A percentile compares a stretch with the other conserved stretches of the same genome.
These are phyloP conservation scores for Cymbidium sinense DNA, from an alignment of 106 monocot species.

Conservation along the genomic window DNA sequence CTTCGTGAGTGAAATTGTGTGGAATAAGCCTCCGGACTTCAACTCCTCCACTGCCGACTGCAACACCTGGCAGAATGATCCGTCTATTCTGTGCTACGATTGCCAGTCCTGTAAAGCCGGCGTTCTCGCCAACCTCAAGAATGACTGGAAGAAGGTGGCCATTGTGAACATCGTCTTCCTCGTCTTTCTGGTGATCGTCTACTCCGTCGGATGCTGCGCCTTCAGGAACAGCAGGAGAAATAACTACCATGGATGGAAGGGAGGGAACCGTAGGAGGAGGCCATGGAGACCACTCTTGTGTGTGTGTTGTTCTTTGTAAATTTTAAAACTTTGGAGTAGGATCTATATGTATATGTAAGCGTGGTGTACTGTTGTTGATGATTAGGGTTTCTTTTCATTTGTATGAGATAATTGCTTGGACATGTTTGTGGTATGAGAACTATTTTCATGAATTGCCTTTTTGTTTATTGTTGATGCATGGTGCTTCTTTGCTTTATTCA, in stretches of 20 bases:
- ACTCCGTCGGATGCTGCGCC: conserved; percentile 62
- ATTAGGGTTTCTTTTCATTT: too few relatives aligned
- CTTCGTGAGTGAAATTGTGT: conserved; percentile 23
- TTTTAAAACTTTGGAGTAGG: too few relatives aligned
- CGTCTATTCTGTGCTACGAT: conserved; percentile 36
- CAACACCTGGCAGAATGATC: conserved; percentile 45
- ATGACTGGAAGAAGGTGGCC: conserved; percentile 72
- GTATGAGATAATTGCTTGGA: too few relatives aligned
- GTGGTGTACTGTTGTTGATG: too few relatives aligned
- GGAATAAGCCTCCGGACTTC: conserved; percentile 27
- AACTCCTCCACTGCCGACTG: conserved; percentile 27
- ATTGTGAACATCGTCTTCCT: conserved; percentile 46
- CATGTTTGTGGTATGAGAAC: too few relatives aligned
- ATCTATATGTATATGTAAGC: too few relatives aligned
- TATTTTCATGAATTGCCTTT: too few relatives aligned
- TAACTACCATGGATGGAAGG: conserved; percentile 36
- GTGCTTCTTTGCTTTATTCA: too few relatives aligned
- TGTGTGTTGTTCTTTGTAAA: too few relatives aligned
- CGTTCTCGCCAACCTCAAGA: conserved; percentile 48
- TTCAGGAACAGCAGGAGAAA: conserved; percentile 51
- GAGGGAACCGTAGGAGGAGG: conserved; percentile 1
- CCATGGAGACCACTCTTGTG: too few relatives aligned
- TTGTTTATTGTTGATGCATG: too few relatives aligned
- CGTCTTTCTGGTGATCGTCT: conserved; percentile 45
- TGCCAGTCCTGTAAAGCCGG: conserved; percentile 62